Conservation (phyloP, 176 grass and related monocot species). For the Rhipidocladum racemiflorum region DNA sequence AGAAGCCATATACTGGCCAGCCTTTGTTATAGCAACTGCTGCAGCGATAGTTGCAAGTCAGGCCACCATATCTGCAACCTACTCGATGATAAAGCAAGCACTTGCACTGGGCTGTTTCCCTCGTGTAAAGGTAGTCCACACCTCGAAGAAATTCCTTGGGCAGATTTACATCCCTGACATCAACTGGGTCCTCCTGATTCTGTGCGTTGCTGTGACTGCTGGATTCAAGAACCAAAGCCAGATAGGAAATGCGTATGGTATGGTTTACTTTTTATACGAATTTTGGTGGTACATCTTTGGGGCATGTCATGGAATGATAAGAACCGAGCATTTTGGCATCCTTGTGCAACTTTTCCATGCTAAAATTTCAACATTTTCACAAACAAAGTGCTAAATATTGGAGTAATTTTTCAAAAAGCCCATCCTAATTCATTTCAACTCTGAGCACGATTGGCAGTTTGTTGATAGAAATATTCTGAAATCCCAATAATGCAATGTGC, state of each 20-base stretch:
- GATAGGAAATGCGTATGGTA: slow-evolving; percentile 98
- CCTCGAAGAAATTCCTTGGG: slow-evolving; percentile 93
- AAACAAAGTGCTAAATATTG: background rate
- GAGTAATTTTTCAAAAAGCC: background rate
- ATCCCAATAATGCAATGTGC: background rate
- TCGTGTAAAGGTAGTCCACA: slow-evolving; percentile 91
- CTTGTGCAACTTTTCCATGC: background rate
- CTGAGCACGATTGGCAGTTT: background rate
- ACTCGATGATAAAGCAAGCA: slow-evolving; percentile 98
- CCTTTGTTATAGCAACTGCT: slow-evolving; percentile 86
- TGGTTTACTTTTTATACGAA: background rate
- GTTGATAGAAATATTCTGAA: background rate
- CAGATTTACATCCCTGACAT: slow-evolving; percentile 99
- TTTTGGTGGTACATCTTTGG: background rate
- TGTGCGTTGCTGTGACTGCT: slow-evolving; percentile 86
- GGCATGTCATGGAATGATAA: background rate
- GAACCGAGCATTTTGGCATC: background rate
- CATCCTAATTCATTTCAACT: background rate
- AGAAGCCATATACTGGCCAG: slow-evolving; percentile 92
- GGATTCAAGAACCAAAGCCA: slow-evolving; percentile 98
- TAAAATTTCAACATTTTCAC: background rate
- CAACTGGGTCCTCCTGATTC: slow-evolving; percentile 90
- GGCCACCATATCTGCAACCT: slow-evolving; percentile 97
- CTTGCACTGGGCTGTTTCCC: slow-evolving; percentile 91
- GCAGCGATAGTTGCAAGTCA: slow-evolving; percentile 90